Conservation (phyloP, 1,284 basidiomycete genomes). For the Moniliophthora roreri region DNA sequence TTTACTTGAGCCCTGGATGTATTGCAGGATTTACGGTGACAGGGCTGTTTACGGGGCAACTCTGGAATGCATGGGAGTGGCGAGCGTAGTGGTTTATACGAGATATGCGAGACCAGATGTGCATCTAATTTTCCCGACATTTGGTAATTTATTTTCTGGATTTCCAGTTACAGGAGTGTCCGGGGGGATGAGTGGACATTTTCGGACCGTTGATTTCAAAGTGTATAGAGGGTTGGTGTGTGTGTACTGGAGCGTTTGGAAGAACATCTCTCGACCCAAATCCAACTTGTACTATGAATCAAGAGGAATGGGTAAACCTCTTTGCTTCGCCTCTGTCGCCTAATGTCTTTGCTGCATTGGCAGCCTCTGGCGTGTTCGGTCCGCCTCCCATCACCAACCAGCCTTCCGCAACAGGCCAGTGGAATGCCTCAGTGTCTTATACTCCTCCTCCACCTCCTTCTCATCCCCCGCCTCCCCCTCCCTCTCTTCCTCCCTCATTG, state of each 20-base stretch:
- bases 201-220: too few relatives aligned
- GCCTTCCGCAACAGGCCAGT: conserved; percentile 20
- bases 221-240: too few relatives aligned
- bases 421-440: conserved; percentile 25
- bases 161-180: too few relatives aligned
- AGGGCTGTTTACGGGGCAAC: conserved; percentile 55
- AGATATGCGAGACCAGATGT: neutral
- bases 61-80: conserved; percentile 65
- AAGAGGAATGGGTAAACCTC: conserved; percentile 52
- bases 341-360: conserved; percentile 55
- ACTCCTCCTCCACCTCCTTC: conserved; percentile 18
- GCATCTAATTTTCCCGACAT: neutral
- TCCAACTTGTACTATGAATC: conserved; percentile 15
- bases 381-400: conserved; percentile 19
- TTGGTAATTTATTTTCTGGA: too few relatives aligned
- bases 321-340: conserved; percentile 61
- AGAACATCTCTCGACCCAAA: too few relatives aligned
- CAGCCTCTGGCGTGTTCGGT: conserved; percentile 55
- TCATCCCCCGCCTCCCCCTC: conserved; percentile 27
- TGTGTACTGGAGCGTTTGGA: too few relatives aligned
- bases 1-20: conserved; percentile 78
- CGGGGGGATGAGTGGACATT: too few relatives aligned
- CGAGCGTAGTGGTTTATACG: conserved; percentile 12
- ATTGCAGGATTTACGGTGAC: conserved; percentile 61
- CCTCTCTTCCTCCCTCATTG: conserved; percentile 65